Evolutionary conservation across 495 filamentous ascomycete species (phyloP).

Genomic region (Sordaria brevicollis): DNA sequence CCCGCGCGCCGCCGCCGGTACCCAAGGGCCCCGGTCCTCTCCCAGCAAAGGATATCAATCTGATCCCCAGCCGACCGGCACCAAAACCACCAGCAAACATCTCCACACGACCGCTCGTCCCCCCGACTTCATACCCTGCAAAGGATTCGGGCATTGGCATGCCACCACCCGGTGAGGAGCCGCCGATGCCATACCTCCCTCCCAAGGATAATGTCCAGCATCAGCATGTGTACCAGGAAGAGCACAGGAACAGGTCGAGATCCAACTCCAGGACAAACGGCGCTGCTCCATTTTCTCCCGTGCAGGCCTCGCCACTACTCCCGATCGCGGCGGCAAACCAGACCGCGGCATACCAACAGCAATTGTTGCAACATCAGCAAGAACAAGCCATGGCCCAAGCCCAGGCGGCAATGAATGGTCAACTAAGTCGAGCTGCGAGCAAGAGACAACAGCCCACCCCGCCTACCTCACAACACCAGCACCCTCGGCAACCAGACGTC

Average conservation of each 20-base stretch:
- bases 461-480: conserved; percentile 45
- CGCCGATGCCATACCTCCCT: conserved; percentile 32
- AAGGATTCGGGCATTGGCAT: conserved; percentile 47
- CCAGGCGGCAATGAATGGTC: conserved; percentile 48
- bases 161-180: conserved; percentile 43
- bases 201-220: conserved; percentile 33
- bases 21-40: conserved; percentile 44
- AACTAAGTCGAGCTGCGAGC: conserved; percentile 54
- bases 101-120: conserved; percentile 30
- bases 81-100: conserved; percentile 52
- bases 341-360: conserved; percentile 55
- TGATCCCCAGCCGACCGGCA: conserved; percentile 55
- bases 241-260: conserved; percentile 34
- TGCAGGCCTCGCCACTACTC: conserved; percentile 21
- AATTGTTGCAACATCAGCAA: conserved; percentile 56
- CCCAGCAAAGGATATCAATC: conserved; percentile 38
- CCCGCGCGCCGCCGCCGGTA: conserved; percentile 83
- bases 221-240: conserved; percentile 41
- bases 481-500: conserved; percentile 41
- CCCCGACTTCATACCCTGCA: conserved; percentile 35
- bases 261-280: conserved; percentile 45
- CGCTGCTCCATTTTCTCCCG: conserved; percentile 28
- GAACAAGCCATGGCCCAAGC: conserved; percentile 66
- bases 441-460: conserved; percentile 49
- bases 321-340: conserved; percentile 22